These are phyloP conservation scores for Rubia tinctorum DNA, from an alignment of 305 asterid genomes.

Conservation along the genomic window DNA sequence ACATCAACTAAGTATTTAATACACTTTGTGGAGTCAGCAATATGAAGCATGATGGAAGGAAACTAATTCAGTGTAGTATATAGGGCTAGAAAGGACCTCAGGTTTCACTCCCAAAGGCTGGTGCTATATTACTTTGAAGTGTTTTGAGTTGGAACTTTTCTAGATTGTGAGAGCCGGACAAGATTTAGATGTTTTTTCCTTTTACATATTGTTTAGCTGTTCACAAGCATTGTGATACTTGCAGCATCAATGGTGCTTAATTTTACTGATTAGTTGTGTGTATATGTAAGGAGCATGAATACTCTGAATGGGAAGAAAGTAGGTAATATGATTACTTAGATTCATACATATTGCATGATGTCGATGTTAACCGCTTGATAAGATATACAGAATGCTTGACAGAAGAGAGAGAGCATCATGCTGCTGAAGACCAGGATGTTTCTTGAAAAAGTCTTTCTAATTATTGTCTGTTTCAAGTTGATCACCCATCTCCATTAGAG, in stretches of 20 bases:
- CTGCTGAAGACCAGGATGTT: constrained; percentile 21
- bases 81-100: not conserved
- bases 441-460: constrained; percentile 7
- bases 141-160: not conserved
- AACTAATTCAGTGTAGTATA: not conserved
- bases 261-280: not conserved
- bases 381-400: constrained; percentile 43
- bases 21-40: not conserved
- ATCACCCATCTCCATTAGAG: constrained; percentile 44
- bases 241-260: not conserved
- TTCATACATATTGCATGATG: not conserved
- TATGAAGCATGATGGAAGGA: not conserved
- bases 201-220: not conserved
- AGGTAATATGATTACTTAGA: not conserved
- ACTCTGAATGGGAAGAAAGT: not conserved
- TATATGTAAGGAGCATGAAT: not conserved
- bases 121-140: too few species aligned
- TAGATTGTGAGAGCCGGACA: not conserved
- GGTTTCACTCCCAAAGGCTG: not conserved
- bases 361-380: not conserved
- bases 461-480: constrained; percentile 20
- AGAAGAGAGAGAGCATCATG: constrained; percentile 87
- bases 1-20: not conserved
- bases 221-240: not conserved
- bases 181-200: not conserved